Conservation (phyloP, 2,329 filamentous ascomycete species). For the Colletotrichum nymphaeae region DNA sequence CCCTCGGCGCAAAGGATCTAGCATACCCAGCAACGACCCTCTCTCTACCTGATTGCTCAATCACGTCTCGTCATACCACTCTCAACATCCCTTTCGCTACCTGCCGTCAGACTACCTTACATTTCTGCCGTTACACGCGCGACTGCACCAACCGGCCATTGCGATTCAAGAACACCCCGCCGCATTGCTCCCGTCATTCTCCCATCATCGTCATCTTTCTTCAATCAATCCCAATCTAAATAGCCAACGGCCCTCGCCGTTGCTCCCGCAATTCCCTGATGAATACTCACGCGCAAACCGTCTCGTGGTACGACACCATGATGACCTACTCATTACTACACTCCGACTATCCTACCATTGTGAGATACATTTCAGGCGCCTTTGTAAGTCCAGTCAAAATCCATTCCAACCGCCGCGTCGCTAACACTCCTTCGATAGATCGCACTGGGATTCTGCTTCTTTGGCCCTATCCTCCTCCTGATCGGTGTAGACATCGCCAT, state of each 20-base stretch:
- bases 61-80: background rate
- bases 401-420: background rate
- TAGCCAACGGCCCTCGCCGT: background rate
- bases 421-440: slow-evolving; percentile 45
- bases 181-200: background rate
- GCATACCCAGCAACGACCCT: background rate
- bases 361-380: slow-evolving; percentile 50
- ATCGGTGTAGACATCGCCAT: slow-evolving; percentile 63
- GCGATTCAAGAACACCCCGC: background rate
- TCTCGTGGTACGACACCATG: slow-evolving; percentile 38
- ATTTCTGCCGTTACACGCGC: background rate
- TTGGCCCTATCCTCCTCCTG: slow-evolving; percentile 58
- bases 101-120: background rate
- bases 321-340: slow-evolving; percentile 28
- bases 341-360: slow-evolving; percentile 43
- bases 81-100: background rate
- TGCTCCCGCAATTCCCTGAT: background rate
- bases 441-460: slow-evolving; percentile 57
- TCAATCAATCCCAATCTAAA: background rate
- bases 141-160: background rate
- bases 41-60: background rate
- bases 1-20: background rate
- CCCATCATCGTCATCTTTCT: background rate
- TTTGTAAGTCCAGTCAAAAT: slow-evolving; percentile 46
- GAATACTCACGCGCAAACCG: background rate